Evolutionary conservation across 441 rosid genomes (phyloP).

Genomic region (Kokia cookei): DNA sequence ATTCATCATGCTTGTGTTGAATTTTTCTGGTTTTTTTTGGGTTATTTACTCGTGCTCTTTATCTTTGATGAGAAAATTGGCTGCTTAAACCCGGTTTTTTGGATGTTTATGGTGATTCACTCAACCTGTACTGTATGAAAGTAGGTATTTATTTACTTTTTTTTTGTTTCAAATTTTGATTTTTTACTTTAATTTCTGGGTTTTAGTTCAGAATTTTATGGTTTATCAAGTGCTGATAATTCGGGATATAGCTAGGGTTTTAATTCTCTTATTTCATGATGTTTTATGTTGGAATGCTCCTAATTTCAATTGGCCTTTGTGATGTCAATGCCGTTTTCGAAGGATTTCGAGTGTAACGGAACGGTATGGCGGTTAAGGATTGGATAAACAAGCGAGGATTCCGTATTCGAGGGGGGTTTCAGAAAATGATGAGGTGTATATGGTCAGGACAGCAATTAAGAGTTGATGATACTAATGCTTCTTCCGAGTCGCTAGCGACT

Average conservation of each 20-base stretch:
- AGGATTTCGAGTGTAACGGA: conserved; percentile 26
- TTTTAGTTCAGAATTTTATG: background rate
- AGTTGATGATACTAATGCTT: conserved; percentile 42
- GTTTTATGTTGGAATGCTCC: conserved; percentile 8
- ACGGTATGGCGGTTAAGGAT: conserved; percentile 39
- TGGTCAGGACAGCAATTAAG: conserved; percentile 48
- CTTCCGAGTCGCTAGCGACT: conserved; percentile 77
- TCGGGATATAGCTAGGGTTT: background rate
- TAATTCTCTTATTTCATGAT: background rate
- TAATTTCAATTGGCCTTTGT: conserved; percentile 10
- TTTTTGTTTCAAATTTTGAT: background rate
- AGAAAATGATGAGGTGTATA: conserved; percentile 69
- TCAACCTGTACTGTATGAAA: background rate
- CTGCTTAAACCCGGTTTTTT: background rate
- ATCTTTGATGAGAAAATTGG: background rate
- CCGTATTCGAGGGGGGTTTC: conserved; percentile 26
- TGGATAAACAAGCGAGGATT: conserved; percentile 36
- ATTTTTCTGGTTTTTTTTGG: conserved; percentile 7
- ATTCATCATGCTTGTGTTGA: conserved; percentile 19
- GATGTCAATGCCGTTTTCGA: conserved; percentile 15
- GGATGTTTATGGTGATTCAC: conserved; percentile 8
- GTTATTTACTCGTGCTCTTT: conserved; percentile 1
- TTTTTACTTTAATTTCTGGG: background rate
- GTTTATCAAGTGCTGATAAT: background rate
- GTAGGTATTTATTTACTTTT: background rate